Evolutionary conservation across 495 filamentous ascomycete genomes (phyloP).

Genomic region (Trichoderma erinaceum): DNA sequence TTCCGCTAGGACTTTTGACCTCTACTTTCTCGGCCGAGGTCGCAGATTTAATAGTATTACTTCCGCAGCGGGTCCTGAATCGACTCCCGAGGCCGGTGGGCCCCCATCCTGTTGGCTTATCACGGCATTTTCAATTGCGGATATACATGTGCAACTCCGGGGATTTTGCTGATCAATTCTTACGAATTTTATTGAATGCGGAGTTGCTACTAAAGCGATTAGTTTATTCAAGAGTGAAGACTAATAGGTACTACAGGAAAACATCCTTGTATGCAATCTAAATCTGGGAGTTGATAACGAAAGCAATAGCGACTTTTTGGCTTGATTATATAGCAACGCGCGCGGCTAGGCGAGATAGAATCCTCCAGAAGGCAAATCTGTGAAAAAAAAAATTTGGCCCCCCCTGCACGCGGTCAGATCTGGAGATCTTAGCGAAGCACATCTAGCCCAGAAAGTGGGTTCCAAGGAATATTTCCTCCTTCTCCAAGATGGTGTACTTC

Average conservation of each 20-base stretch:
- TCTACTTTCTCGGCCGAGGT: neutral
- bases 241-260: neutral
- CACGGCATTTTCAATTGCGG: neutral
- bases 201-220: no score
- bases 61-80: slow-evolving; percentile 2
- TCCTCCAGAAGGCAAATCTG: slow-evolving; percentile 1
- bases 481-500: no score
- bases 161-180: neutral
- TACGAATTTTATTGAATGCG: no score
- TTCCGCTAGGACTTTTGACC: neutral
- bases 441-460: neutral
- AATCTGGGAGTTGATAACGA: no score
- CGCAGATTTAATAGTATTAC: neutral
- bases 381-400: neutral
- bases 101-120: neutral
- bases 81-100: neutral
- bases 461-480: neutral
- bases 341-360: neutral
- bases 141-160: neutral
- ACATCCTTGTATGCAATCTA: no score
- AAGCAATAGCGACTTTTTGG: neutral
- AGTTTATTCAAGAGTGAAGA: neutral
- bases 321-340: neutral
- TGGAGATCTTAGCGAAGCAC: slow-evolving; percentile 3
- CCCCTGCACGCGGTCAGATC: slow-evolving; percentile 8